A percentile compares a stretch with the other conserved stretches of the same genome.
phyloP scores from a whole-genome alignment of 768 basidiomycete genomes.

The Boletus edulis region DNA sequence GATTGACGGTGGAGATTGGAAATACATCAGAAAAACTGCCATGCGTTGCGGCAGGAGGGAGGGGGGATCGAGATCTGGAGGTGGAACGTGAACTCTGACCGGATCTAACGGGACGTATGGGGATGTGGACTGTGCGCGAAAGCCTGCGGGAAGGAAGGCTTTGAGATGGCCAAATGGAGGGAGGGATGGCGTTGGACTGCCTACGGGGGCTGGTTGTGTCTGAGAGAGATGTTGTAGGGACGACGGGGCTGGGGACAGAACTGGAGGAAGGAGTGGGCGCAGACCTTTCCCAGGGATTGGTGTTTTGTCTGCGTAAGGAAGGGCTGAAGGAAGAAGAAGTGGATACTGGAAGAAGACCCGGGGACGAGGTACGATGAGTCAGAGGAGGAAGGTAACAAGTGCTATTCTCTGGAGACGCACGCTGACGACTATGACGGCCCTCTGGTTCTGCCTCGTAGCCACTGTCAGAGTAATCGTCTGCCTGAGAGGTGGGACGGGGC shows the following conservation, averaged over 20 bases:
- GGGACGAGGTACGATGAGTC: constrained; percentile 54
- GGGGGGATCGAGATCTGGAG: constrained; percentile 90
- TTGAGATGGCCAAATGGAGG: constrained; percentile 55
- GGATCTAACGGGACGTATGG: constrained; percentile 61
- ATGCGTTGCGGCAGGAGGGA: constrained; percentile 69
- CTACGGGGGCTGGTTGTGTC: constrained; percentile 69
- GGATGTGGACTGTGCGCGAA: constrained; percentile 81
- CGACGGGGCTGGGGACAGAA: constrained; percentile 58
- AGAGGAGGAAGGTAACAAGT: constrained; percentile 39
- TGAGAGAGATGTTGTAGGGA: constrained; percentile 57
- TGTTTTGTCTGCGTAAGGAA: constrained; percentile 63
- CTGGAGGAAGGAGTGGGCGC: constrained; percentile 49
- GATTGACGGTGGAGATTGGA: constrained; percentile 48
- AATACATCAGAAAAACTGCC: constrained; percentile 61
- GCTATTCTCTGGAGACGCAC: constrained; percentile 60
- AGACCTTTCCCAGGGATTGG: constrained; percentile 65
- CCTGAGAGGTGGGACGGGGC: constrained; percentile 52
- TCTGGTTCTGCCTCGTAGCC: constrained; percentile 75
- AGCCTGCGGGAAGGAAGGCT: constrained; percentile 71
- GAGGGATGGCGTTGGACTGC: constrained; percentile 45
- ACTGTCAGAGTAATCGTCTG: constrained; percentile 78
- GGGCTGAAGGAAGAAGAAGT: constrained; percentile 61
- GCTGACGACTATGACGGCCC: constrained; percentile 67
- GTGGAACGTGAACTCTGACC: constrained; percentile 89
- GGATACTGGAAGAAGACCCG: constrained; percentile 61